Conservation (phyloP, 805 yeast species). For the Candida ortonii region DNA sequence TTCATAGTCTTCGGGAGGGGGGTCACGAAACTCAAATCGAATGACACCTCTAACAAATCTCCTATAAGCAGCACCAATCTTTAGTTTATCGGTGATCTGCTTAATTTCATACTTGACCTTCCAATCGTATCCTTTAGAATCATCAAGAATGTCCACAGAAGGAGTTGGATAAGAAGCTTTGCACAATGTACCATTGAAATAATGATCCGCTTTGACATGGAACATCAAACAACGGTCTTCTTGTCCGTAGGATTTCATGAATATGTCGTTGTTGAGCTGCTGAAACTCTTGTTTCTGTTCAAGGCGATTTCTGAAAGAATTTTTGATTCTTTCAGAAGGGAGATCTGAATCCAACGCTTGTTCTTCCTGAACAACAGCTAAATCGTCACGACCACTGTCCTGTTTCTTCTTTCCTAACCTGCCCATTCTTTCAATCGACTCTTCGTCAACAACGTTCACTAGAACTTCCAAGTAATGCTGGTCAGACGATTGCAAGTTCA, state of each 20-base stretch:
- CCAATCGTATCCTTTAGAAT: conserved; percentile 22
- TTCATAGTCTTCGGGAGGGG: conserved; percentile 2
- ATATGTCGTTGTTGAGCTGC: conserved; percentile 19
- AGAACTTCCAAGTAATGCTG: conserved; percentile 20
- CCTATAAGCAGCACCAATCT: conserved; percentile 13
- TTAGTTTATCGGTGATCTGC: conserved; percentile 13
- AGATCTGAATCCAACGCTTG: conserved; percentile 6
- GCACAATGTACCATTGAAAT: conserved; percentile 32
- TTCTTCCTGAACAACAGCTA: conserved; percentile 18
- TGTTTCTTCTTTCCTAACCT: conserved; percentile 22
- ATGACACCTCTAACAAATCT: conserved; percentile 11
- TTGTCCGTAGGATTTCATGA: conserved; percentile 15
- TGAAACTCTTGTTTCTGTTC: conserved; percentile 16
- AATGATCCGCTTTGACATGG: conserved; percentile 35
- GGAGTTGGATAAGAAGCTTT: conserved; percentile 30
- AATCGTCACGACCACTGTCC: conserved; percentile 15
- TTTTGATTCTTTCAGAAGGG: conserved; percentile 24
- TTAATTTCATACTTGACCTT: conserved; percentile 25
- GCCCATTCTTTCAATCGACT: conserved; percentile 10
- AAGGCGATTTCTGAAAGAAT: conserved; percentile 16
- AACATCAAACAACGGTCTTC: conserved; percentile 32
- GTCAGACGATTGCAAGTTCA: conserved; percentile 11
- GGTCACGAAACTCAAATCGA: conserved; percentile 1
- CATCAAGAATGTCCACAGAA: conserved; percentile 24
- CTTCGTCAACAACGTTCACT: conserved; percentile 17